Base-by-base conservation (phyloP, 768 basidiomycete genomes). In the Pholiota molesta region DNA sequence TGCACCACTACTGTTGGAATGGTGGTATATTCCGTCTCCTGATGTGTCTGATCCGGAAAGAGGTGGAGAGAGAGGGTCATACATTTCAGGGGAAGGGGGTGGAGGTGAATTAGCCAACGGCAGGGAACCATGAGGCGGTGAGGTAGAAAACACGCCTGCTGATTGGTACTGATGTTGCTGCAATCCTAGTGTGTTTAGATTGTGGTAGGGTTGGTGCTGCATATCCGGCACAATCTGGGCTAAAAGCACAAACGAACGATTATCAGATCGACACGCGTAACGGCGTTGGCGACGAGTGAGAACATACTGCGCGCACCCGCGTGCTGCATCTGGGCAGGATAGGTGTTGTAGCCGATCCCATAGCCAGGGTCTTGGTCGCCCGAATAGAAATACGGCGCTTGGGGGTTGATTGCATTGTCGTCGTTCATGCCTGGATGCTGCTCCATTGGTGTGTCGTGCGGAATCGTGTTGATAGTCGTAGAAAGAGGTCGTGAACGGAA, bases 21-120 rank as follows among this genome's bases (percentile, higher is more conserved):
- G 85, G 79, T 90, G 88, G 82, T 92, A 88, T 62, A 88, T 75
- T 70, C 89, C 90, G 84, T 92, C 91, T 68, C 82, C 90, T 72
- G 92, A 93, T 73, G 90, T 91, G 78, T 94, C 92, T 79, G 92
- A 93, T 79, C 91, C 91, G 81, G 91, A 93, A 73, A 92, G 81
- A 78, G 89, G 90, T 73, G 92, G 92, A 60, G 91, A 92, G 69
- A 92, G 79, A 73, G 91, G 88, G 79, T 91, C 90, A 77, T 93
- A 92, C 78, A 90, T 84, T 79, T 88, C 84, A 75, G 90, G 86
- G 65, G 89, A 89, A 68, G 88, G 85, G 69, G 87, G 87, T 72
- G 91, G 88, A 72, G 92, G 89, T 68, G 91, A 86, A 70, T 81
- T 79, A 76, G 86, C 78, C 74, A 88, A 77, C 61, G 82, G 85